Base-by-base conservation (phyloP, 2,329 filamentous ascomycete species). In the Fusarium sp. region DNA sequence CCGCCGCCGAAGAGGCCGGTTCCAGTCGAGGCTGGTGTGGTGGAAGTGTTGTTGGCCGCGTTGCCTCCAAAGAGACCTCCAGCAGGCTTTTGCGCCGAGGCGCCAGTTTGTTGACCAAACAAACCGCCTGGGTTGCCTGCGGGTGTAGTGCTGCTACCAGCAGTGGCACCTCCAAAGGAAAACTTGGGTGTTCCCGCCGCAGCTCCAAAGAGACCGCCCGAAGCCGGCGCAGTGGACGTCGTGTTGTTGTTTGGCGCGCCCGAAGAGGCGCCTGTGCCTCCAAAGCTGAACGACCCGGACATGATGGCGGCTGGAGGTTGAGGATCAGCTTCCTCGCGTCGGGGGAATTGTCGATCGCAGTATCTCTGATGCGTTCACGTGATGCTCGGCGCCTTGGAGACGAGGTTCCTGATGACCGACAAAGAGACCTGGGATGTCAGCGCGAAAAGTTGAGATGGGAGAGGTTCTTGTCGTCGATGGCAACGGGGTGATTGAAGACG, bases 201-300 rank as follows among this genome's bases (percentile, higher is more conserved):
- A 66, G 72, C 71, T 52, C 85, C 85, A 75, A 88, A 88, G 10
- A 87, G 74, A 22, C 80, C 76, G 15, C 82, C 82, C 7, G 82
- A 76, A 58, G 86, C 82, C 22, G 83, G 84, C 66, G 85, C 83
- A 76, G 83, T 80, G 25, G 78, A 81, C 11, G 80, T 81, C 9
- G 80, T 69, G 66, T 78, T 82, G 70, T 77, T 78, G 60, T 78
- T 71, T 20, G 80, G 72, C 59, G 79, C 81, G 74, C 78, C 72
- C 70, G 82, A 82, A 38, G 81, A 79, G 81, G 76, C 72, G 81
- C 76, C 73, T 68, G 77, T 69, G 65, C 79, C 74, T 70, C 80
- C 79, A 75, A 86, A 85, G 67, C 37, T 82, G 80, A 86, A 85
- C 40, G 82, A 32, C 30, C 30, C 30, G 30, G 30, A 79, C 84